Conservation (phyloP, 2,329 filamentous ascomycete species). For the Ceratocystis diversiconidia region DNA sequence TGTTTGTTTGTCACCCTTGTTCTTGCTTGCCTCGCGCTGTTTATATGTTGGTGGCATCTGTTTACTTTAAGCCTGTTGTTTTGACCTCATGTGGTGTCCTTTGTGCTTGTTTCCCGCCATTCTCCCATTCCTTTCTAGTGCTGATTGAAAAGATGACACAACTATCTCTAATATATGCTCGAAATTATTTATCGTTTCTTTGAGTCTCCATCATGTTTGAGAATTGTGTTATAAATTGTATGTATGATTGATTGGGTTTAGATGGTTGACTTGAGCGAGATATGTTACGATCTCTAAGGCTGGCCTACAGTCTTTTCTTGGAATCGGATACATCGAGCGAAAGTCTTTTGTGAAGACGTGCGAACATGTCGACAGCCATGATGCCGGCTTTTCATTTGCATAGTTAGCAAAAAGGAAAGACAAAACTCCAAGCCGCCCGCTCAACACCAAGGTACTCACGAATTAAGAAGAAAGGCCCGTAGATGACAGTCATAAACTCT, state of each 20-base stretch:
- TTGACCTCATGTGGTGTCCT: background rate
- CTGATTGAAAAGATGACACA: background rate
- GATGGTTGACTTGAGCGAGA: background rate
- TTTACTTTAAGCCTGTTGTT: background rate
- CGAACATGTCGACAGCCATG: constrained; percentile 41
- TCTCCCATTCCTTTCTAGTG: background rate
- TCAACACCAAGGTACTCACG: constrained; percentile 30
- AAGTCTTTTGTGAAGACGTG: constrained; percentile 34
- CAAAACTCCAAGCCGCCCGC: too few relatives aligned
- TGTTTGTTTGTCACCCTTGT: background rate
- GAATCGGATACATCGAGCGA: constrained; percentile 20
- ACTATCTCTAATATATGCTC: background rate
- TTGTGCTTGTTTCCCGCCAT: constrained; percentile 4
- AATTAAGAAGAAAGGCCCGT: constrained; percentile 37
- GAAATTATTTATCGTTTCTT: too few relatives aligned
- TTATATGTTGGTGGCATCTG: background rate
- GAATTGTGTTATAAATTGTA: too few relatives aligned
- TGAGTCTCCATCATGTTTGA: background rate
- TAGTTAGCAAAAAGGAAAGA: background rate
- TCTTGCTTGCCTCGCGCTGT: constrained; percentile 4
- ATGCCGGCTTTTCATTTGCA: constrained; percentile 29
- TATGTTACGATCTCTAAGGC: background rate
- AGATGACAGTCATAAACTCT: constrained; percentile 34
- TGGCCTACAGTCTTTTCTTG: constrained; percentile 16
- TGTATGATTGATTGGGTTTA: too few relatives aligned